These are phyloP conservation scores for Xylaria polymorpha DNA, from an alignment of 2,329 filamentous ascomycete genomes.

Conservation along the genomic window DNA sequence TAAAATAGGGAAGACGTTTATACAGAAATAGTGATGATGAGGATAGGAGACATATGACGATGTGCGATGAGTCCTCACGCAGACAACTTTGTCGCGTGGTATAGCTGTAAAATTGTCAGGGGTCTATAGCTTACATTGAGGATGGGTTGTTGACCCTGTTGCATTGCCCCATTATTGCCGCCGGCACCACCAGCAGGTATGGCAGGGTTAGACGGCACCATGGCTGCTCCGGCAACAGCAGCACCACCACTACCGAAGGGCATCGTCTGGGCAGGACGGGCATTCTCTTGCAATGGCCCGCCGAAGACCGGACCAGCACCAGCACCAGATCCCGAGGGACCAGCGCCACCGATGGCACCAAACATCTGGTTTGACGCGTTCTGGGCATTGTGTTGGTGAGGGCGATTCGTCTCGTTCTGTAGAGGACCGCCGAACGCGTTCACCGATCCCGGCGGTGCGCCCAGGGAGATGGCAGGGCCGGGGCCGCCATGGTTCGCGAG, in stretches of 20 bases:
- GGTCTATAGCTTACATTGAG: conserved; percentile 67
- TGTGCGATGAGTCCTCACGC: not conserved
- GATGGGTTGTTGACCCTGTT: conserved; percentile 65
- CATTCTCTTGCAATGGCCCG: conserved; percentile 71
- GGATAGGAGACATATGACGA: not conserved
- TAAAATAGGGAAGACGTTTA: not conserved
- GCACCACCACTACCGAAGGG: conserved; percentile 66
- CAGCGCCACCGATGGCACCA: conserved; percentile 48
- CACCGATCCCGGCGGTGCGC: conserved; percentile 63
- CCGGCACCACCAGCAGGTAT: conserved; percentile 54
- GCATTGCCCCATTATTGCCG: conserved; percentile 51
- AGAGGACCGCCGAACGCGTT: conserved; percentile 65
- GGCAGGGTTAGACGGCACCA: conserved; percentile 49
- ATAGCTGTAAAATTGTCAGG: not conserved
- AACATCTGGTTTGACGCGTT: conserved; percentile 66
- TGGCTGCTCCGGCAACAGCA: conserved; percentile 64
- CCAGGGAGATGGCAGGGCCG: conserved; percentile 63
- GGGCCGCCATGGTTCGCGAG: conserved; percentile 77
- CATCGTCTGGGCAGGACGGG: conserved; percentile 70
- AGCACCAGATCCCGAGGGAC: conserved; percentile 57
- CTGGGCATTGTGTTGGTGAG: conserved; percentile 64
- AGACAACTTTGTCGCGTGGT: not conserved
- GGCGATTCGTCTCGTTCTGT: conserved; percentile 63
- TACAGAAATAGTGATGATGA: not conserved
- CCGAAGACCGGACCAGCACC: conserved; percentile 75